Evolutionary conservation across 495 filamentous ascomycete species (phyloP), one percentile per base, ranked within the genome.

Genomic region (Lasiosphaeriaceae sp.): DNA sequence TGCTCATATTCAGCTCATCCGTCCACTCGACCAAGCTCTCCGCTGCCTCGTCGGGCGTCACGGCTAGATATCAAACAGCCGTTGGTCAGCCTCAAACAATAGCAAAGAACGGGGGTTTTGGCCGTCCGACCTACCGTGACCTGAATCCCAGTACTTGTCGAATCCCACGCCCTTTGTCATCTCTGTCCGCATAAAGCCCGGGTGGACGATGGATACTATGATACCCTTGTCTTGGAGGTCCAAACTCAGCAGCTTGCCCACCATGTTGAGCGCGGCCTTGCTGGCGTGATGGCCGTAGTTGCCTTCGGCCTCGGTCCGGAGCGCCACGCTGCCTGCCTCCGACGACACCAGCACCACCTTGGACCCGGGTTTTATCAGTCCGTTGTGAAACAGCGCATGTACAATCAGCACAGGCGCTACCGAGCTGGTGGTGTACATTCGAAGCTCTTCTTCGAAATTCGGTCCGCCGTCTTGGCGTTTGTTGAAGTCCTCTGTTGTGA

Each of bases 191-290:
- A 90, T 88, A 65, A 89, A 89, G 0, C 86, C 86, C 3, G 87
- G 86, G 68, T 90, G 87, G 19, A 90, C 76, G 50, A 89, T 71
- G 6, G 79, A 84, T 9, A 90, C 82, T 2, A 85, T 77, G 49
- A 90, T 77, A 0, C 78, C 82, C 43, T 83, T 73, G 0, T 80
- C 75, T 66, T 85, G 84, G 20, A 90, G 68, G 65, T 90, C 87
- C 58, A 88, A 67, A 60, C 80, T 83, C 34, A 90, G 66, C 45
- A 90, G 73, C 63, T 86, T 87, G 3, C 86, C 87, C 4, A 84
- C 83, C 87, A 90, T 90, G 66, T 90, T 90, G 53, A 86, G 66
- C 3, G 86, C 87, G 4, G 85, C 78, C 64, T 90, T 90, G 70
- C 80, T 84, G 0, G 78, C 87, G 76, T 90, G 87, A 65, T 90